Conservation (phyloP, 768 basidiomycete species). For the Boletus rubescentipes region DNA sequence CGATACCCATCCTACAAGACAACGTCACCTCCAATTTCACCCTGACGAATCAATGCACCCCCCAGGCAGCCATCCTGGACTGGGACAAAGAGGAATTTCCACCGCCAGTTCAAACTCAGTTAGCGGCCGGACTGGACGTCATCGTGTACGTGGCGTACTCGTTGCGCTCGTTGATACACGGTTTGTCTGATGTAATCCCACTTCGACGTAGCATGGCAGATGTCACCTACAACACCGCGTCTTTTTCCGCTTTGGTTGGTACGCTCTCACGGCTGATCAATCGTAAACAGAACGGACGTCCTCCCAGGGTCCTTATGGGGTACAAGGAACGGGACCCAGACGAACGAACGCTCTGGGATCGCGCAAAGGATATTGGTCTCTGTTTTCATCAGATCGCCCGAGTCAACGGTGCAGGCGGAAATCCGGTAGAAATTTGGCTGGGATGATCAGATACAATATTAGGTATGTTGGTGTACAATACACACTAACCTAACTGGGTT, state of each 20-base stretch:
- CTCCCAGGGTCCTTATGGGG: constrained; percentile 63
- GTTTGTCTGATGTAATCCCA: background rate
- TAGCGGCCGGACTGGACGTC: constrained; percentile 49
- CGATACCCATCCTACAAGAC: constrained; percentile 72
- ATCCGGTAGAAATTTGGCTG: constrained; percentile 72
- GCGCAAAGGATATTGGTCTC: constrained; percentile 52
- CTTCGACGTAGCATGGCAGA: constrained; percentile 75
- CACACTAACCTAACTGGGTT: background rate
- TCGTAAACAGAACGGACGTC: constrained; percentile 19
- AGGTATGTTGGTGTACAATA: constrained; percentile 13
- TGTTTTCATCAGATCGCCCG: constrained; percentile 54
- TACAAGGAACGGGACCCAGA: constrained; percentile 84
- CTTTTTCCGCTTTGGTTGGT: constrained; percentile 74
- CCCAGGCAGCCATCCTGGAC: constrained; percentile 51
- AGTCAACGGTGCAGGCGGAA: constrained; percentile 57
- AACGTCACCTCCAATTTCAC: constrained; percentile 55
- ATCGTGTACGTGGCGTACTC: constrained; percentile 56
- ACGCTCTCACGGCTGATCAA: constrained; percentile 57
- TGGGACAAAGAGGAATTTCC: constrained; percentile 71
- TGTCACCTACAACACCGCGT: constrained; percentile 86
- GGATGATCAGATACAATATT: constrained; percentile 28
- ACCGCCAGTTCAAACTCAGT: constrained; percentile 39
- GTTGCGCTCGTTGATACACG: background rate
- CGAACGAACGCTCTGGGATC: constrained; percentile 75
- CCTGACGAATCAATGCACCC: constrained; percentile 33